Conservation (phyloP, 2,329 filamentous ascomycete species). For the Diplodia seriata region DNA sequence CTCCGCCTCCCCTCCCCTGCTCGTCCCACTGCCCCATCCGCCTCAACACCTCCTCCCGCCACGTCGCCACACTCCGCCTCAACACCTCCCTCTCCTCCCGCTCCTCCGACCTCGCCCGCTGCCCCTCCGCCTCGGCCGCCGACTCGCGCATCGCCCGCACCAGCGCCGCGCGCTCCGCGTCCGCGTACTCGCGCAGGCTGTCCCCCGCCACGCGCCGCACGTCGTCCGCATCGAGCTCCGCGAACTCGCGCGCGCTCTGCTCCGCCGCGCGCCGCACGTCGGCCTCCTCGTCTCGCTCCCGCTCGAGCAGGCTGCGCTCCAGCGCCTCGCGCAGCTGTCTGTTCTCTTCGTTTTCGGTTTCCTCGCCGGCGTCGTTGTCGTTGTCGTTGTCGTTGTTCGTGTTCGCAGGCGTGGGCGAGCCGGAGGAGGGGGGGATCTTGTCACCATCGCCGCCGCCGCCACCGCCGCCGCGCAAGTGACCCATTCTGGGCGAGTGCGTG, state of each 20-base stretch:
- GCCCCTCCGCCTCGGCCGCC: neutral
- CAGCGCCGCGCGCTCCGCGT: constrained; percentile 10
- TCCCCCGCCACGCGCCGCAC: neutral
- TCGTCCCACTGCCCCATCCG: neutral
- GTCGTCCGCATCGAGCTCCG: neutral
- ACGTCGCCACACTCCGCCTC: neutral
- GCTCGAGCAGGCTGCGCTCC: neutral
- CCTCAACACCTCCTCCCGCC: neutral
- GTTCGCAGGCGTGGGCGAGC: too few species aligned
- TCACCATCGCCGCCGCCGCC: too few species aligned
- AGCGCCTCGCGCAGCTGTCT: neutral
- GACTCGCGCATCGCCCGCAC: neutral
- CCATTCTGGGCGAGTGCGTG: neutral
- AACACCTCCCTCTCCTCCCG: neutral
- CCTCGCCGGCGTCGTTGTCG: neutral
- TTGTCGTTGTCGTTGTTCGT: too few species aligned
- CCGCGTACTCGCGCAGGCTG: neutral
- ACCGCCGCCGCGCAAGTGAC: too few species aligned
- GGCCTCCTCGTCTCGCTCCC: neutral
- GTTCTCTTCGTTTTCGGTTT: neutral
- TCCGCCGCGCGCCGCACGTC: neutral
- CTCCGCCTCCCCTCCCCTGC: neutral
- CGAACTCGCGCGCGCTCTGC: neutral
- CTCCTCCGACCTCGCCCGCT: neutral
- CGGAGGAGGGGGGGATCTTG: too few species aligned